Percentiles rank a stretch among this genome's conserved stretches.
Conservation (phyloP, 192 early-diverging fungal species). For the Gaertneriomyces semiglobifer region DNA sequence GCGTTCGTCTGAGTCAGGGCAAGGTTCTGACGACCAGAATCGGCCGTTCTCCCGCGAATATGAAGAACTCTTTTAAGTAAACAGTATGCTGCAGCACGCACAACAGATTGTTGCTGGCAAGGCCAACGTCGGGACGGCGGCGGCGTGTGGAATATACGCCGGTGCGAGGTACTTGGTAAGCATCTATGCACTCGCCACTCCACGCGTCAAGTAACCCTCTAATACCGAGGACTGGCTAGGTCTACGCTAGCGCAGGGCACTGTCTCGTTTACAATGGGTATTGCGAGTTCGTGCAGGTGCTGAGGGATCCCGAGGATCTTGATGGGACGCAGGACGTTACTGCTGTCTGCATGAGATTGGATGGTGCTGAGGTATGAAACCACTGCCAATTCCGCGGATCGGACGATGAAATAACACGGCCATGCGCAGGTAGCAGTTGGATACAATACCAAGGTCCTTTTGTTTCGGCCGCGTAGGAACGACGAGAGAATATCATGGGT, state of each 20-base stretch:
- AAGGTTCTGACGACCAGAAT: too few species aligned
- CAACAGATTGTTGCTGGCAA: conserved; percentile 27
- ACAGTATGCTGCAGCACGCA: conserved; percentile 11
- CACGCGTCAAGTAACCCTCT: not conserved
- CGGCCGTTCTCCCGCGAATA: too few species aligned
- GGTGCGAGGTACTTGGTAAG: conserved; percentile 21
- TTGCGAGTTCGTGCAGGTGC: conserved; percentile 5
- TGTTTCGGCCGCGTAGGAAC: conserved; percentile 7
- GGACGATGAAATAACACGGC: conserved; percentile 8
- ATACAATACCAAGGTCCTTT: conserved; percentile 12
- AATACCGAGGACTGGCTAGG: not conserved
- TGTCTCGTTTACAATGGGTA: conserved; percentile 22
- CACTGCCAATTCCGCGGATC: not conserved
- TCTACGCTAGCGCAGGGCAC: conserved; percentile 16
- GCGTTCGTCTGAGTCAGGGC: too few species aligned
- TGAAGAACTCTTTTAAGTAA: too few species aligned
- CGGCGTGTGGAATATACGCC: not conserved
- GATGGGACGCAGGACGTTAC: not conserved
- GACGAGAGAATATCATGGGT: not conserved
- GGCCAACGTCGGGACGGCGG: conserved; percentile 2
- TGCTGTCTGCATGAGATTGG: not conserved
- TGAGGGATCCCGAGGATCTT: conserved; percentile 3
- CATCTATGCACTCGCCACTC: not conserved
- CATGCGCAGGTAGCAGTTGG: conserved; percentile 15
- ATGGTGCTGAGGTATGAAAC: conserved; percentile 2